These are phyloP conservation scores for Populus davidiana DNA, from an alignment of 345 rosid genomes.

Conservation along the genomic window DNA sequence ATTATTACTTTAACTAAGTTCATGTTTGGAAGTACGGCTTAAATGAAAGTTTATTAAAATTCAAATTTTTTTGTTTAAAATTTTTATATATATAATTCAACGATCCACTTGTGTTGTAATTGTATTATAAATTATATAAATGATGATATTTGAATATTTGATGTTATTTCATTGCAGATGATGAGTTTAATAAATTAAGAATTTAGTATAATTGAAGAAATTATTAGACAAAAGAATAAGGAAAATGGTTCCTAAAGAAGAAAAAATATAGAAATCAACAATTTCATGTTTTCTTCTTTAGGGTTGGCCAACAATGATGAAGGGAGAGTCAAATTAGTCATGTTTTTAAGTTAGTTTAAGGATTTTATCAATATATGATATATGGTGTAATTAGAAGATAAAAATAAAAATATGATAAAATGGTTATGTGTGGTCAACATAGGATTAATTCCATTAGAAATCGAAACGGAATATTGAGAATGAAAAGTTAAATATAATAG, in stretches of 20 bases:
- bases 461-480: no score
- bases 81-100: no score
- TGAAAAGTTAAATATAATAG: no score
- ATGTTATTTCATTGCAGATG: background rate
- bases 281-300: background rate
- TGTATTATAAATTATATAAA: background rate
- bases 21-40: accelerated
- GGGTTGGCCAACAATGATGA: background rate
- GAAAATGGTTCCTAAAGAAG: no score
- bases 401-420: no score
- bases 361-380: no score
- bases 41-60: accelerated
- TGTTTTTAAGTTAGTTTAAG: background rate
- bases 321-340: background rate
- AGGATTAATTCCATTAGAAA: no score
- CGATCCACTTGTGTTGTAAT: background rate
- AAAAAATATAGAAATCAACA: background rate
- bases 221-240: background rate
- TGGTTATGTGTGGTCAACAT: no score
- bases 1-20: no score
- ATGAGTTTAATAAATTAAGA: background rate
- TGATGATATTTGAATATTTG: background rate
- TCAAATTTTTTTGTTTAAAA: no score
- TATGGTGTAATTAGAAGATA: background rate
- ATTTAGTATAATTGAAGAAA: background rate